Evolutionary conservation across 2,329 filamentous ascomycete species (phyloP).

Genomic region (Verticillium klebahnii): DNA sequence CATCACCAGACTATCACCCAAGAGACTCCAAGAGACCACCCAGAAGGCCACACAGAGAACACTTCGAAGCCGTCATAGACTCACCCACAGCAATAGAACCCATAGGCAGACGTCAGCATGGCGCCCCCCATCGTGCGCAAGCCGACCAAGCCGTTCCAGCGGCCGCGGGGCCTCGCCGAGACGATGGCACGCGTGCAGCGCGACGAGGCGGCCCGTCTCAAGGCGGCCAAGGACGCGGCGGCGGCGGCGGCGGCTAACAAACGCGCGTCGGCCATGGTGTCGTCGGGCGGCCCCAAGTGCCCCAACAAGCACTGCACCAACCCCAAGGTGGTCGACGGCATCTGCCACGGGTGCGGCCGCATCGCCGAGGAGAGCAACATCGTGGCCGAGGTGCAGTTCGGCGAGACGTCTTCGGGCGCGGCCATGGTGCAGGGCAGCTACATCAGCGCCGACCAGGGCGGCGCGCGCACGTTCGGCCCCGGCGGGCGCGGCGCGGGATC

Average conservation of each 20-base stretch:
- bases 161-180: not conserved
- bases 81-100: not conserved
- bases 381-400: constrained; percentile 86
- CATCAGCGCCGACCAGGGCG: constrained; percentile 79
- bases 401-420: constrained; percentile 78
- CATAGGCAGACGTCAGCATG: not conserved
- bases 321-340: constrained; percentile 58
- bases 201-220: not conserved
- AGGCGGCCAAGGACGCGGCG: constrained; percentile 18
- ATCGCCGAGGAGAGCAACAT: constrained; percentile 84
- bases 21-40: no score
- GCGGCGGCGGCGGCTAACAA: constrained; percentile 15
- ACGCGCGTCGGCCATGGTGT: constrained; percentile 23
- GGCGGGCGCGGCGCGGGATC: constrained; percentile 56
- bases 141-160: not conserved
- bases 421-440: constrained; percentile 89
- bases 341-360: constrained; percentile 80
- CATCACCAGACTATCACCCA: no score
- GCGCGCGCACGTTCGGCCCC: constrained; percentile 63
- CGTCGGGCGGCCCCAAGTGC: constrained; percentile 39
- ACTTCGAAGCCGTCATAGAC: not conserved
- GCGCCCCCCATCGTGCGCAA: not conserved
- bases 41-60: no score
- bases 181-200: not conserved
- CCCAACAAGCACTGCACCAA: constrained; percentile 57